A percentile compares a stretch with the other conserved stretches of the same genome.
Conservation (phyloP, 345 rosid species). For the Heritiera littoralis region DNA sequence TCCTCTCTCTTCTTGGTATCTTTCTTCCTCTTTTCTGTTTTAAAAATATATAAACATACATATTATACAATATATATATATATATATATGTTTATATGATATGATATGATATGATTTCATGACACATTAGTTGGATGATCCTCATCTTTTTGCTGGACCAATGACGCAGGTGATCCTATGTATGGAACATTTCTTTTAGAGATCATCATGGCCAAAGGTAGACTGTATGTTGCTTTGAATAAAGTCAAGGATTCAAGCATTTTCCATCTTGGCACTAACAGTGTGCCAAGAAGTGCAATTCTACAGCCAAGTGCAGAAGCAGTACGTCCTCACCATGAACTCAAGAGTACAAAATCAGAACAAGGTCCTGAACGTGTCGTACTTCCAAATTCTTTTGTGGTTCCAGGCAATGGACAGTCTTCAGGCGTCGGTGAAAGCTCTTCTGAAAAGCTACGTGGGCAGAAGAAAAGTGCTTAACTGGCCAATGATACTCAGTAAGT, state of each 20-base stretch:
- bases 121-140: neutral
- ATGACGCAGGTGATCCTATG: slow-evolving; percentile 28
- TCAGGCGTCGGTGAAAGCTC: slow-evolving; percentile 3
- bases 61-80: neutral
- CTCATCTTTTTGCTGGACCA: neutral
- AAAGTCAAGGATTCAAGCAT: slow-evolving; percentile 9
- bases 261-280: slow-evolving; percentile 8
- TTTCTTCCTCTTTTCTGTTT: neutral
- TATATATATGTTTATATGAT: too few species aligned
- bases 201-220: slow-evolving; percentile 41
- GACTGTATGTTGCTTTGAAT: slow-evolving; percentile 30
- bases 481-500: too few species aligned
- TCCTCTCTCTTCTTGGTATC: slow-evolving; percentile 21
- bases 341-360: slow-evolving; percentile 20
- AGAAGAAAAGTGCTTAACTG: slow-evolving; percentile 10
- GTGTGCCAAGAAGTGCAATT: slow-evolving; percentile 5
- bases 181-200: slow-evolving; percentile 25
- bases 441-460: slow-evolving; percentile 21
- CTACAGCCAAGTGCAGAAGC: neutral
- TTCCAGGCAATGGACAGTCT: neutral
- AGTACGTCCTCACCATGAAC: slow-evolving; percentile 11
- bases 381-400: slow-evolving; percentile 19
- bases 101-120: neutral
- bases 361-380: neutral
- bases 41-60: too few species aligned